Base-by-base conservation (phyloP, 257 asterid species). In the Fraxinus pennsylvanica region DNA sequence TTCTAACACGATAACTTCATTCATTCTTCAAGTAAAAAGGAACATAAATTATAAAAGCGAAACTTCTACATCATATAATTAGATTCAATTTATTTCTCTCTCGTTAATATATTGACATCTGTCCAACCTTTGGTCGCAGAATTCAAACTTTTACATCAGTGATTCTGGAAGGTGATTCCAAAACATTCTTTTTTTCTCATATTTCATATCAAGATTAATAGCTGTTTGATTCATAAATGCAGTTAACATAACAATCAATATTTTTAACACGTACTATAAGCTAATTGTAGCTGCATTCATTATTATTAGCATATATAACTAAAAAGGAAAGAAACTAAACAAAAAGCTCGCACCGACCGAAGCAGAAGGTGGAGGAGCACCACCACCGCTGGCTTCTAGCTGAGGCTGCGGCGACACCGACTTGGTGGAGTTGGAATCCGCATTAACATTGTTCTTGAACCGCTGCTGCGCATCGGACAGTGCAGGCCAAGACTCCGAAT, bases 401-500 rank as follows among this genome's bases (percentile, higher is more conserved):
- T 77, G 73, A 14, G 71, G 83, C 59, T 85, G 75, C 66, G 75
- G 83, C 21, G 91, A 77, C 81, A 80, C 76, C n/a, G 81, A 75
- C 43, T 83, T 73, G 43, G 74, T 35, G 6, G 91, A 67, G 73
- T 74, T 83, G 77, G 79, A 75, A 65, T 69, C 82, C n/a, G 47
- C 76, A 82, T 67, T 74, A 2, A 74, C 87, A 74, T 75, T 82
- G 45, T 33, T 74, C 85, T 85, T 89, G 4, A 75, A 78, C 61
- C 87, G 85, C 86, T 85, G 91, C 50, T 87, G 92, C 43, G 87
- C 89, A 72, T 88, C 92, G 29, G 96, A 77, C 13, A 92, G 93
- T 70, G 97, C 90, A 15, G 99, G 97, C 98, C 97, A 93, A 3
- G 92, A 86, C 68, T 89, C 92, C 6, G 97, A 87, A 86, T 91